Evolutionary conservation across 2,329 filamentous ascomycete species (phyloP).

Genomic region (Botryotinia convoluta): DNA sequence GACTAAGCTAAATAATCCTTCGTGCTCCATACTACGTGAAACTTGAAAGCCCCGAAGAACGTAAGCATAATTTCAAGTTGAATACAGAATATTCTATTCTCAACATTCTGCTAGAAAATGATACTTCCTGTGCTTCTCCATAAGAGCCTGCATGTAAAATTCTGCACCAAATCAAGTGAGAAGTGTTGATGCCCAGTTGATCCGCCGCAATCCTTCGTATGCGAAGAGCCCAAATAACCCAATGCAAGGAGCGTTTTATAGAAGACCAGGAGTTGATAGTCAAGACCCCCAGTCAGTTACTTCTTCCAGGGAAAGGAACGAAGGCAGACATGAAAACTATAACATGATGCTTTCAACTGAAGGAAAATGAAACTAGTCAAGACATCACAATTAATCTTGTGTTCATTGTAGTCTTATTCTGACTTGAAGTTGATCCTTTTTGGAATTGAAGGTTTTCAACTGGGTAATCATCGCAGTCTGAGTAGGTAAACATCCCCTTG

Average conservation of each 20-base stretch:
- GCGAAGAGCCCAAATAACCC: not conserved
- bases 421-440: too few species aligned
- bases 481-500: too few species aligned
- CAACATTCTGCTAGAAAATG: not conserved
- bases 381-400: not conserved
- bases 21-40: not conserved
- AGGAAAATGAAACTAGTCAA: rapidly evolving
- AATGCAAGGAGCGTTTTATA: not conserved
- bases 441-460: not conserved
- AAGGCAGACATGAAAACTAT: not conserved
- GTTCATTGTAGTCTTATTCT: not conserved
- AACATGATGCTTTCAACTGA: not conserved
- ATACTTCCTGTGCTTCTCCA: not conserved
- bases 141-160: not conserved
- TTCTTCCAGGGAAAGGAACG: not conserved
- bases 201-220: not conserved
- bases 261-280: not conserved
- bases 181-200: not conserved
- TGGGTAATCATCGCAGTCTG: not conserved
- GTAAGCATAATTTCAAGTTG: not conserved
- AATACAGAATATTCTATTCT: not conserved
- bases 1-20: not conserved
- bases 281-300: not conserved
- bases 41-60: not conserved
- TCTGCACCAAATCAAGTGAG: not conserved